Evolutionary conservation across 75 land plant genomes (phyloP), one percentile per base, ranked within the genome.

Genomic region (Adiantum capillusveneris): DNA sequence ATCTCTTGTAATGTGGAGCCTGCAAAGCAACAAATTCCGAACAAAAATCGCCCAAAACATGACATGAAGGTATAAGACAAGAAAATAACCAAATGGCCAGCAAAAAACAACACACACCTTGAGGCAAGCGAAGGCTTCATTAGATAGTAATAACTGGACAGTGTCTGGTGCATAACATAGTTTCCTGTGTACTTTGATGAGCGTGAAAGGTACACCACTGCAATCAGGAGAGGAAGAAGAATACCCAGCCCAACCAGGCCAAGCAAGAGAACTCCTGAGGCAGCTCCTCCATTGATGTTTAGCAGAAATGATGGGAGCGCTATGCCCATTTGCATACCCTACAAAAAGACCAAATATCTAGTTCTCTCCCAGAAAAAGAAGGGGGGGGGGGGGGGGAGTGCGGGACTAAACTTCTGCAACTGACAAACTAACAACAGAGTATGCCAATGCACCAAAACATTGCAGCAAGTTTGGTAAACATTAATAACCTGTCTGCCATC

Each of bases 301-400:
- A 95, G 77, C 44, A 95, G 63, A 63, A 95, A 86, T 46, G 75
- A 72, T 41, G 99, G 99, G 21, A 95, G 79, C 13, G 99, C 99
- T 43, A 95, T 95, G 21, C 99, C 99, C 99, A 95, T 90, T 95
- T 90, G 82, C 66, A 90, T 62, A 1, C 96, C 96, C 99, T 90
- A 73, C 28, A 59, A 56, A 24, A 1, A 29, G 6, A 57, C 44
- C 11, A 22, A 26, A 62, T 12, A n/a, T n/a, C n/a, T n/a, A n/a
- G n/a, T n/a, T n/a, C n/a, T n/a, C n/a, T n/a, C n/a, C n/a, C n/a
- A n/a, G n/a, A n/a, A n/a, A n/a, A n/a, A n/a, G n/a, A n/a, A n/a
- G n/a, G n/a, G n/a, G n/a, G n/a, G n/a, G n/a, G n/a, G n/a, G n/a
- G n/a, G n/a, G n/a, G n/a, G n/a, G n/a, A n/a, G n/a, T n/a, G n/a